Conservation (phyloP, 257 asterid genomes). For the Ajuga chamaepitys region DNA sequence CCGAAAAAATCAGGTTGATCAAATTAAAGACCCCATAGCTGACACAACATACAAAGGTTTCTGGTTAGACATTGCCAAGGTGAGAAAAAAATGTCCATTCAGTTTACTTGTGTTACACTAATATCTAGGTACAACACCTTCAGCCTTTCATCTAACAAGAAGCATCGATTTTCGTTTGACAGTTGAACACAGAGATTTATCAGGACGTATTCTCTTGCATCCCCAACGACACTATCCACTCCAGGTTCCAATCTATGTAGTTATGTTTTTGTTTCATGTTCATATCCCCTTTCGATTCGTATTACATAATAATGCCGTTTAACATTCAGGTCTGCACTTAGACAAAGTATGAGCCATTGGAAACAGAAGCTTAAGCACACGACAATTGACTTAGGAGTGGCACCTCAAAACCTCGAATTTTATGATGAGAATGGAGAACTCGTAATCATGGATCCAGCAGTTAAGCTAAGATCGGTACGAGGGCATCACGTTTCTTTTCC, state of each 20-base stretch:
- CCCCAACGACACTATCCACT: constrained; percentile 73
- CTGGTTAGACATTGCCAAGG: constrained; percentile 79
- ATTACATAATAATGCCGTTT: neutral
- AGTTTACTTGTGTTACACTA: neutral
- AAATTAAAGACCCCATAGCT: constrained; percentile 67
- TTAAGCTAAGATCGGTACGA: constrained; percentile 42
- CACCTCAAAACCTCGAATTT: constrained; percentile 50
- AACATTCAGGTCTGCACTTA: constrained; percentile 56
- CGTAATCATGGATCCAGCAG: constrained; percentile 29
- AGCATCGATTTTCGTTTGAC: constrained; percentile 9
- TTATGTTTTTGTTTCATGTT: neutral
- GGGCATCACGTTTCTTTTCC: constrained; percentile 92
- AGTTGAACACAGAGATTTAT: constrained; percentile 75
- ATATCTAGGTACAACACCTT: too few species aligned
- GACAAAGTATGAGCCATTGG: constrained; percentile 68
- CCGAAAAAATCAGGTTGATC: constrained; percentile 40
- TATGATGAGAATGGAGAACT: constrained; percentile 32
- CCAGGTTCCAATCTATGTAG: constrained; percentile 45
- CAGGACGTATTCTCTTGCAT: constrained; percentile 81
- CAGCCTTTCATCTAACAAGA: neutral
- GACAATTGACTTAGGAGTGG: constrained; percentile 88
- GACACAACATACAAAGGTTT: constrained; percentile 56
- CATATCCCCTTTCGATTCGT: neutral
- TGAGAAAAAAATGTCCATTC: constrained; percentile 17
- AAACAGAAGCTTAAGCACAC: constrained; percentile 75